These are phyloP conservation scores for Penicillium sp. DNA, from an alignment of 2,329 filamentous ascomycete genomes.

Conservation along the genomic window DNA sequence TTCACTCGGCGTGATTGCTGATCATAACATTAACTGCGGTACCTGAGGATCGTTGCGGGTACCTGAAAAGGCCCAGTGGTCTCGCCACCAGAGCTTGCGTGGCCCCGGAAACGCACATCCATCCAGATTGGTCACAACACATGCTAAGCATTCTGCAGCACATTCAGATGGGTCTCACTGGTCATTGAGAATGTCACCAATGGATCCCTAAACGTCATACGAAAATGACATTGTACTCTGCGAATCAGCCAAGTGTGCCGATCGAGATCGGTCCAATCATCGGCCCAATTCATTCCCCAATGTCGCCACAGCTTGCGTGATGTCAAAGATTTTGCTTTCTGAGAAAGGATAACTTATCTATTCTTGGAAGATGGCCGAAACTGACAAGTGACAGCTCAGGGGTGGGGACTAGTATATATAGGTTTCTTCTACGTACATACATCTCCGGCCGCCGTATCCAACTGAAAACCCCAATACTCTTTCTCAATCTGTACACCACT, in stretches of 20 bases:
- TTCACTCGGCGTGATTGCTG: not conserved
- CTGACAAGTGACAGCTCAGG: slow-evolving; percentile 3
- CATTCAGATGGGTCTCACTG: slow-evolving; percentile 3
- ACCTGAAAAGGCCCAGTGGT: slow-evolving; percentile 8
- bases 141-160: slow-evolving; percentile 24
- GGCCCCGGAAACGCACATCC: not conserved
- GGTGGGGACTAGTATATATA: slow-evolving; percentile 7
- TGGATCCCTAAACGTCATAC: slow-evolving; percentile 19
- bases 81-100: slow-evolving; percentile 24
- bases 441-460: too few species aligned
- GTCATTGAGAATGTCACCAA: slow-evolving; percentile 10
- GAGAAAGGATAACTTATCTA: slow-evolving; percentile 15
- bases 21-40: slow-evolving; percentile 1
- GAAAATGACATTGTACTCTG: slow-evolving; percentile 8
- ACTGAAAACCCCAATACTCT: too few species aligned
- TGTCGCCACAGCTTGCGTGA: slow-evolving; percentile 23
- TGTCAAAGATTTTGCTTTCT: slow-evolving; percentile 3
- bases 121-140: slow-evolving; percentile 14
- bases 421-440: not conserved
- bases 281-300: slow-evolving; percentile 1
- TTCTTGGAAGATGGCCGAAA: slow-evolving; percentile 14
- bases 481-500: not conserved
- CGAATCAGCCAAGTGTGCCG: slow-evolving; percentile 8
- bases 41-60: slow-evolving; percentile 6
- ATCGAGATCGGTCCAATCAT: slow-evolving; percentile 20